Percentiles rank a stretch among this genome's conserved stretches.
Evolutionary conservation across 257 asterid genomes (phyloP).

Genomic region (Nemophila menziesii): DNA sequence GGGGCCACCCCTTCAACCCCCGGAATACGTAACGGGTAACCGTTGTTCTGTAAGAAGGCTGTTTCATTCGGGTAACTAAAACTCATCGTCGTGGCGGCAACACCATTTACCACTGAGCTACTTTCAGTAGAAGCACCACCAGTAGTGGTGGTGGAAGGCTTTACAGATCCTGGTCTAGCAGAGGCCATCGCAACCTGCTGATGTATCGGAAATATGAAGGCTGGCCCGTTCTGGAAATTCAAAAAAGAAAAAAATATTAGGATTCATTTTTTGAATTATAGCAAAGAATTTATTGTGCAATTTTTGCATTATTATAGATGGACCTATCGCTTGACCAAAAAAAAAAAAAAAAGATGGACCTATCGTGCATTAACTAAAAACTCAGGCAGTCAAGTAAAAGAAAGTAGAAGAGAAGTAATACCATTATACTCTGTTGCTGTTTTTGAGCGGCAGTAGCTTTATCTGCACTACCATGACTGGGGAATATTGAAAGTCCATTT

Average conservation of each 20-base stretch:
- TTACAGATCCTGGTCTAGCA: conserved; percentile 28
- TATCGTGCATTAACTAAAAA: too few species aligned
- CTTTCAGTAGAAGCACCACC: conserved; percentile 19
- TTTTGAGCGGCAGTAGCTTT: conserved; percentile 56
- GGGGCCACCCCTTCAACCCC: conserved; percentile 66
- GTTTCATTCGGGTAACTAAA: conserved; percentile 74
- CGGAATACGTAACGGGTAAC: conserved; percentile 64
- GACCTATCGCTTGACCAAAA: too few species aligned
- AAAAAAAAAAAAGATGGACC: too few species aligned
- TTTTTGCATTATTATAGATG: too few species aligned
- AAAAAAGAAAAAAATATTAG: neutral
- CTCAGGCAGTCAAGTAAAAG: too few species aligned
- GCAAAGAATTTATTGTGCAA: too few species aligned
- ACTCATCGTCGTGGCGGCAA: conserved; percentile 47
- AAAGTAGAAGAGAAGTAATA: too few species aligned
- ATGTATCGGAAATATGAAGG: conserved; percentile 74
- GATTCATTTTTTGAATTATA: neutral
- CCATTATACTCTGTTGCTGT: conserved; percentile 71
- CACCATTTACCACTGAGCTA: conserved; percentile 25
- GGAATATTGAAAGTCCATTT: conserved; percentile 23
- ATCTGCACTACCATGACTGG: conserved; percentile 46
- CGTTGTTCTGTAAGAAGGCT: conserved; percentile 62
- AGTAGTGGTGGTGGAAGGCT: conserved; percentile 19
- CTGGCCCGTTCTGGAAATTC: conserved; percentile 49
- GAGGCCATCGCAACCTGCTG: conserved; percentile 74